Evolutionary conservation across 352 stramenopile species (phyloP).

Genomic region (Pilasporangium apinafurcum): DNA sequence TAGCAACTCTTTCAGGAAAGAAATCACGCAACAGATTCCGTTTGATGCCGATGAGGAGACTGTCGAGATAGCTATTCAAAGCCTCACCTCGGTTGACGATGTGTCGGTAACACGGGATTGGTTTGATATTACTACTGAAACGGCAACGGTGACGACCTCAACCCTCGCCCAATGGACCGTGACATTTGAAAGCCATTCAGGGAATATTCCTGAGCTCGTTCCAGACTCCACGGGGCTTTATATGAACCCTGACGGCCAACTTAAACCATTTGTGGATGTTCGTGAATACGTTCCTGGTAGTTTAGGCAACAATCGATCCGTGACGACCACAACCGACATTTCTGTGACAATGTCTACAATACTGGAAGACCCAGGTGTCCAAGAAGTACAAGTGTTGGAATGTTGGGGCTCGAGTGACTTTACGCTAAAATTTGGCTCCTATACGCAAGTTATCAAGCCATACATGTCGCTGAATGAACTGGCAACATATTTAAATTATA

Average conservation of each 20-base stretch:
- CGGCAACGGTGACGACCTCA: conserved; percentile 13
- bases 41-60: conserved; percentile 51
- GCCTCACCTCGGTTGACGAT: conserved; percentile 67
- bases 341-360: conserved; percentile 41
- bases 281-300: conserved; percentile 45
- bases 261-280: conserved; percentile 42
- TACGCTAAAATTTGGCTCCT: conserved; percentile 27
- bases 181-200: conserved; percentile 48
- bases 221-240: conserved; percentile 31
- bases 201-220: conserved; percentile 37
- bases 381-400: conserved; percentile 59
- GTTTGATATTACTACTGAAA: conserved; percentile 52
- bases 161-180: conserved; percentile 71
- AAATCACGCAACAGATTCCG: conserved; percentile 43
- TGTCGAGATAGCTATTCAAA: conserved; percentile 70
- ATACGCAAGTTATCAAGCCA: conserved; percentile 18
- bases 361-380: conserved; percentile 48
- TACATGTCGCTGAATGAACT: conserved; percentile 45
- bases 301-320: conserved; percentile 61
- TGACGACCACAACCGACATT: conserved; percentile 46
- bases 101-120: conserved; percentile 75
- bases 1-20: conserved; percentile 30
- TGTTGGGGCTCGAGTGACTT: conserved; percentile 45
- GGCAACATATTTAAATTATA: conserved; percentile 38
- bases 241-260: conserved; percentile 41